Evolutionary conservation across 768 basidiomycete genomes (phyloP), one percentile per base, ranked within the genome.

Genomic region (Epithele typhae): DNA sequence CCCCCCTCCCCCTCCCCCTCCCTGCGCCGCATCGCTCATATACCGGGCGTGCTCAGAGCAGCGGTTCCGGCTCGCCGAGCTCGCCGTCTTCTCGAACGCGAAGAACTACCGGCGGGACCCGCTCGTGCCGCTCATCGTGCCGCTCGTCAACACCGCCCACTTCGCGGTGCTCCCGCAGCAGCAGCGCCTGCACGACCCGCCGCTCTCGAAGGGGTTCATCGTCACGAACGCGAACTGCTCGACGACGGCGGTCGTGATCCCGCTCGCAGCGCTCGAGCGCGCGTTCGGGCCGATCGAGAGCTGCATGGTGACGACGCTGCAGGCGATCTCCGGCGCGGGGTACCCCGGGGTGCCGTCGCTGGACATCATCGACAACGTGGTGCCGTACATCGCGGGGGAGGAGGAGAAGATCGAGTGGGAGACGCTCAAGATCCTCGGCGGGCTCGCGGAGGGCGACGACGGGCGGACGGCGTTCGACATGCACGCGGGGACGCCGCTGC

Each of bases 381-480:
- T 99, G 1, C 96, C 96, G 4, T 84, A 89, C 67, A 98, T 99
- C 64, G 68, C 78, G 15, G 92, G 94, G 40, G 95, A 97, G 61
- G 89, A 92, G 59, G 96, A 98, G 63, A 99, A 98, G 65, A 92
- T 98, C 54, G 95, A 99, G 64, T 99, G 96, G 96, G 96, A 99
- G 70, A 86, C 91, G 5, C 78, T 88, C 58, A 99, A 98, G 73
- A 99, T 99, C 59, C 81, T 99, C 18, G 95, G 96, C 19, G 92
- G 85, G 3, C 58, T 97, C 46, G 58, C 71, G 3, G 70, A 77
- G 21, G 73, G 73, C 40, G 81, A 83, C 46, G 69, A 74, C 25
- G 78, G 76, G 2, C 53, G 63, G 5, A 78, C 76, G 47, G 59
- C 77, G 10, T 98, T 96, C 64, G 94, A 96, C 62, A 84, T 91